Evolutionary conservation across 2,329 filamentous ascomycete species (phyloP).

Genomic region (Penicillium sp.): DNA sequence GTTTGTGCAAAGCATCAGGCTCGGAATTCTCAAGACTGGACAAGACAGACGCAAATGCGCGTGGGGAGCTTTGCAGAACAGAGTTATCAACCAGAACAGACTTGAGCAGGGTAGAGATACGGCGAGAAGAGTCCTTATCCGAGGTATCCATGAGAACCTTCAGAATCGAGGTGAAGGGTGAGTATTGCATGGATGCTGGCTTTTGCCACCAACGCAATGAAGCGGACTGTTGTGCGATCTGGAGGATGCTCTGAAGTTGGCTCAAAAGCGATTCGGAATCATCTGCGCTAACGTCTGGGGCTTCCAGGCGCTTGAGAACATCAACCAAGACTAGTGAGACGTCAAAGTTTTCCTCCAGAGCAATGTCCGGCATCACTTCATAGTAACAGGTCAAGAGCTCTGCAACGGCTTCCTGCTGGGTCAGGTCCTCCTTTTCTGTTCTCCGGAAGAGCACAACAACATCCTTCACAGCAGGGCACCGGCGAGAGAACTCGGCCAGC

Average conservation of each 20-base stretch:
- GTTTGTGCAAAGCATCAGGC: constrained; percentile 30
- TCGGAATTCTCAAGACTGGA: constrained; percentile 39
- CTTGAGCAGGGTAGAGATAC: constrained; percentile 35
- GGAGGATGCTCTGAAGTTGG: constrained; percentile 77
- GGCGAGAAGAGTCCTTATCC: constrained; percentile 31
- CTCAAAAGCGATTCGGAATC: constrained; percentile 61
- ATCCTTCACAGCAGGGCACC: constrained; percentile 79
- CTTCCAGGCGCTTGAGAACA: constrained; percentile 62
- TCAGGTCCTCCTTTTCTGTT: constrained; percentile 63
- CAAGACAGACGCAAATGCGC: constrained; percentile 39
- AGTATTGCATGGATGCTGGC: constrained; percentile 43
- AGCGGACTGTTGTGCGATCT: constrained; percentile 75
- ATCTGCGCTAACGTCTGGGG: constrained; percentile 43
- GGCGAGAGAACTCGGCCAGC: constrained; percentile 69
- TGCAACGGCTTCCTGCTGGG: constrained; percentile 76
- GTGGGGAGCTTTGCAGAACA: constrained; percentile 31
- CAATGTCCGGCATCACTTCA: constrained; percentile 73
- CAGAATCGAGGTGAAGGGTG: constrained; percentile 42
- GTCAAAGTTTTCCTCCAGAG: constrained; percentile 82
- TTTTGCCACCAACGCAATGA: constrained; percentile 91
- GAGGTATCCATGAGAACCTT: constrained; percentile 36
- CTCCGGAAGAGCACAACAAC: constrained; percentile 71
- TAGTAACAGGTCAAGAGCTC: constrained; percentile 82
- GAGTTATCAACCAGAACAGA: constrained; percentile 40
- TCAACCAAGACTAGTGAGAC: constrained; percentile 73